These are phyloP conservation scores for Botrytis tulipae DNA, from an alignment of 2,329 filamentous ascomycete genomes.

Conservation along the genomic window DNA sequence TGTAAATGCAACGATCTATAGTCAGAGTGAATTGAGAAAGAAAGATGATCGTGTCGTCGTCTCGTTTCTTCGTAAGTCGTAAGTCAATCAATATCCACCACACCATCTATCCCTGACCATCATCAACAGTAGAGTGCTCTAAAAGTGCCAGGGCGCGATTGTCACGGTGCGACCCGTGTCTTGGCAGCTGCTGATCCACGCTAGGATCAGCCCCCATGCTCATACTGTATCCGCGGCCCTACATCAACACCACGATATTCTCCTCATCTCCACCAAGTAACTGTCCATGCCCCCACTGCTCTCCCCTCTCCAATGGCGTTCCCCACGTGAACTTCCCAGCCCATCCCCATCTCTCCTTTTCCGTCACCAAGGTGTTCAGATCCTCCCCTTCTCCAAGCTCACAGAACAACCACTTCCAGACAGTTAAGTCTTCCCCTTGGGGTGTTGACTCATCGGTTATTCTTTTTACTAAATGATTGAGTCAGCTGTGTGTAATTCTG, in stretches of 20 bases:
- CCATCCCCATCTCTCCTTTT: neutral
- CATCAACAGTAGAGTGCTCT: constrained; percentile 9
- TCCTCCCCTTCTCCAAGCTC: neutral
- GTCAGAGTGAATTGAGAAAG: neutral
- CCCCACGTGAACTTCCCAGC: constrained; percentile 1
- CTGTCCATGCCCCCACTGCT: neutral
- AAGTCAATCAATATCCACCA: neutral
- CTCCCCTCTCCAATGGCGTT: neutral
- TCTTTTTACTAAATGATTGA: neutral
- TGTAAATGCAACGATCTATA: neutral
- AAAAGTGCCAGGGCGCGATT: neutral
- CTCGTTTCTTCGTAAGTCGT: neutral
- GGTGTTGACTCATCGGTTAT: neutral
- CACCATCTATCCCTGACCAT: neutral
- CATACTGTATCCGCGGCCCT: neutral
- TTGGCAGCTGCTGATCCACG: constrained; percentile 3
- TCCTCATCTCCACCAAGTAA: neutral
- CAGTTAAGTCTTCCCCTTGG: neutral
- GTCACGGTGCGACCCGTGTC: neutral
- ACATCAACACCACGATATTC: neutral
- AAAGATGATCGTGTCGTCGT: neutral
- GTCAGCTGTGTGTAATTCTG: neutral
- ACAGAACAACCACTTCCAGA: constrained; percentile 11
- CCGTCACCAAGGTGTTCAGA: neutral
- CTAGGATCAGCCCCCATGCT: neutral